Base-by-base conservation (phyloP, 208 protist genomes). In the Tritrichomonas foetus region DNA sequence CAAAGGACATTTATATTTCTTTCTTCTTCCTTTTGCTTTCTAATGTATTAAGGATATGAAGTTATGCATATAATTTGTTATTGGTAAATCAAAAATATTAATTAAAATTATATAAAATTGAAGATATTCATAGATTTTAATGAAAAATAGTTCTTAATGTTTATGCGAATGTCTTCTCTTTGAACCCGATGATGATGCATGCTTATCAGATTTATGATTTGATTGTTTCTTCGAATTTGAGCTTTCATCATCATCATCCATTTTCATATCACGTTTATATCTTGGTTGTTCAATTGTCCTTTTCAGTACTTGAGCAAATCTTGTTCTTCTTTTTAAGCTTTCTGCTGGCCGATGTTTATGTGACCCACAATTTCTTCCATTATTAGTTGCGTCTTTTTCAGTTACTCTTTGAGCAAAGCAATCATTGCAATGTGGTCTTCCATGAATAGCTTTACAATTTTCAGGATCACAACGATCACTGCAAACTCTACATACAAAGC, bases 401-500 rank as follows among this genome's bases (percentile, higher is more conserved):
- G 33, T 57, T 14, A 89, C 22, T 5, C 78, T 25, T 22, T 41
- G 53, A 39, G 53, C 27, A 39, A 47, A 89, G 30, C 78, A 89
- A 57, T 89, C 16, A n/a, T 14, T 20, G 47, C 78, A 89, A 36
- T 89, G 78, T n/a, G 47, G 78, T 61, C 78, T 89, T 44, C 44
- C 47, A 36, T 89, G 78, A 39, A 55, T 36, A 20, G 78, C 0
- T 39, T 61, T 53, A 39, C 41, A 33, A 16, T 0, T 39, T n/a
- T 25, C 25, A 9, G 44, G 41, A 33, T 53, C 47, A 9, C 25
- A 89, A 8, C 47, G 25, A 1, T 11, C 5, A 36, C 78, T 47
- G 27, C 78, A 89, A 14, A 89, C 47, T 57, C 78, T 89, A n/a
- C 78, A 89, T 57, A 89, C 47, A 47, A 89, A 89, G 47, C 78